Evolutionary conservation across 2,329 filamentous ascomycete genomes (phyloP), one percentile per base, ranked within the genome.

Genomic region (Aspergillus sp.): DNA sequence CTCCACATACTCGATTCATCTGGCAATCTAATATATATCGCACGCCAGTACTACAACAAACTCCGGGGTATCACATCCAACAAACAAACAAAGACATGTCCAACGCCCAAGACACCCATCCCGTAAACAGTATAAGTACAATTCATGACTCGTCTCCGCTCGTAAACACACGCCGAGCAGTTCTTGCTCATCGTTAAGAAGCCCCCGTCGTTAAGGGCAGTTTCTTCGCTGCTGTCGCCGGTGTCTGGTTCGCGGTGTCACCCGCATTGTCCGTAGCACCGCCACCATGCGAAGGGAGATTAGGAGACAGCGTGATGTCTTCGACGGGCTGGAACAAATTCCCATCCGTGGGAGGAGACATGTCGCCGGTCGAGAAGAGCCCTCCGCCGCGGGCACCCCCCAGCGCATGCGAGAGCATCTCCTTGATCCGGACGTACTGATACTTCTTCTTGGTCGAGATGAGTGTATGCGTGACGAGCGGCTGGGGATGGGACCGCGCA

Each of bases 401-500:
- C 26, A 86, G 72, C 1, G 82, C 82, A 55, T 82, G 81, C 5
- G 77, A 78, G 32, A 86, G 74, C 78, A 84, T 83, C 64, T 84
- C 81, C 60, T 82, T 84, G 73, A 86, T 82, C 36, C 83, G 80
- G 33, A 85, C 80, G 54, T 81, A 79, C 59, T 83, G 79, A 63
- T 86, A 86, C 62, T 83, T 85, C 22, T 72, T 71, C 47, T 71
- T 70, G 4, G 72, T 76, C 3, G 72, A 71, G 47, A 83, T 76
- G 33, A 78, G 69, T 2, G 75, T 74, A 46, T 89, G 85, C 7
- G 85, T 83, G 24, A 90, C 81, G 4, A 95, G 75, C 0, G 93
- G 92, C 57, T 87, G 85, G 0, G 93, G 92, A 41, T 85, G 85
- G 75, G 89, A 90, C 49, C 85, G 83, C 20, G 85, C 79, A 49